Evolutionary conservation across 768 basidiomycete species (phyloP), one percentile per base, ranked within the genome.

Genomic region (Hortiboletus campestris): DNA sequence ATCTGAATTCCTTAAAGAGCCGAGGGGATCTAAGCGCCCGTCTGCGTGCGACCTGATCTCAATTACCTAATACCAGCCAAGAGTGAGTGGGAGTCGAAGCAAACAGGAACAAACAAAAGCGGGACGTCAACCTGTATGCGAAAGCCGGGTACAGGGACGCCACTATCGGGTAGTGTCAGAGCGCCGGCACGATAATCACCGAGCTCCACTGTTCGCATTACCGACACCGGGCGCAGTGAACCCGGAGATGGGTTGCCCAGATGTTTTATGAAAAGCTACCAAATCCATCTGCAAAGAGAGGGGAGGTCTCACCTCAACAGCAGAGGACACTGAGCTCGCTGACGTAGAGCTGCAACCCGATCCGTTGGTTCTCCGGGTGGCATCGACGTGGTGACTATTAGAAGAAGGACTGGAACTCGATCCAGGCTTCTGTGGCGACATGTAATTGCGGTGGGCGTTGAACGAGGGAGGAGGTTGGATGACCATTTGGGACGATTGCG

Each of bases 21-120:
- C 42, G 49, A 56, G 51, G 40, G 62, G 46, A 58, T 65, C 60
- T 58, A 57, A 49, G 43, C 63, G 66, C 62, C 50, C 31, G 47
- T 2, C 12, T 19, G 5, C 25, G 35, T 19, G 11, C 13, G 31
- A 41, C 19, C 43, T 65, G 68, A 55, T 47, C 52, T 67, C 59
- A 57, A 72, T 67, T 66, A 64, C 71, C 70, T 70, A 68, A 68
- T 49, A 42, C 34, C n/a, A 63, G 9, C 9, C 2, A 6, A 11
- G 41, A 46, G 61, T 63, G 14, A 64, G 42, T 20, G 53, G 6
- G 46, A 49, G 46, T 22, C 0, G n/a, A 11, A 46, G 22, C 17
- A 38, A 57, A 51, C 42, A 44, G n/a, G 16, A 45, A 34, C 55
- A 66, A 62, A 67, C 28, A 58, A 51, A 5, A 48, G 55, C 44